Percentiles rank a stretch among this genome's conserved stretches.
Conservation (phyloP, 2,329 filamentous ascomycete species). For the Penicillium sp. region DNA sequence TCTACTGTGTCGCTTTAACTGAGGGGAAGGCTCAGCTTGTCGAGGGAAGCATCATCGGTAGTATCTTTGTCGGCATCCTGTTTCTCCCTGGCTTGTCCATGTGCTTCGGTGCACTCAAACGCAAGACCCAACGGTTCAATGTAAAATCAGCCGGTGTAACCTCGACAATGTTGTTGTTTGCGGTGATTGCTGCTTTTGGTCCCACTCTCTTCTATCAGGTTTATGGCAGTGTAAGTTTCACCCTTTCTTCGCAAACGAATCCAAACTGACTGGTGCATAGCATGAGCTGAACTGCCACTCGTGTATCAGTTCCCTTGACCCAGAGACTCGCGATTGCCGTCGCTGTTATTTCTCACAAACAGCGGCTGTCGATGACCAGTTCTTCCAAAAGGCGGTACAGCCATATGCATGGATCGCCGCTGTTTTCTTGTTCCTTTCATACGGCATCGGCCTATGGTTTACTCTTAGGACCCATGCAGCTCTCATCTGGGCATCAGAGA, state of each 20-base stretch:
- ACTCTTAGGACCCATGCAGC: conserved; percentile 94
- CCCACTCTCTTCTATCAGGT: conserved; percentile 98
- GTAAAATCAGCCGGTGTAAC: conserved; percentile 94
- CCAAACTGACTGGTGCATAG: conserved; percentile 47
- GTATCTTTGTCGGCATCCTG: conserved; percentile 93
- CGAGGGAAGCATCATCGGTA: conserved; percentile 95
- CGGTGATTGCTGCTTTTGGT: conserved; percentile 90
- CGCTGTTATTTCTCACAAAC: conserved; percentile 92
- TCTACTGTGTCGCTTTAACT: conserved; percentile 90
- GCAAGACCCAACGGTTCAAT: conserved; percentile 98
- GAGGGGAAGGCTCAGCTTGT: conserved; percentile 92
- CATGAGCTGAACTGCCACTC: conserved; percentile 85
- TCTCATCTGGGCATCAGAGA: conserved; percentile 90
- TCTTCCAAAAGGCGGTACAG: conserved; percentile 85
- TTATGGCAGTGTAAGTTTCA: conserved; percentile 73
- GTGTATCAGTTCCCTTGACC: conserved; percentile 56
- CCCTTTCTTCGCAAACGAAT: background rate
- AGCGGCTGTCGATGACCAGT: conserved; percentile 78
- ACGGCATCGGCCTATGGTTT: conserved; percentile 91
- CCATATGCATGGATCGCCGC: conserved; percentile 93
- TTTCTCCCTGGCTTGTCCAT: conserved; percentile 94
- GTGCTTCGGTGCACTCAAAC: conserved; percentile 97
- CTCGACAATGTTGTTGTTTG: conserved; percentile 96
- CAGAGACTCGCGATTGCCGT: conserved; percentile 66
- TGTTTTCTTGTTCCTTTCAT: conserved; percentile 82